Evolutionary conservation across 1,139 yeast species (phyloP), one percentile per base, ranked within the genome.

Genomic region (Candida tetrigidarum): DNA sequence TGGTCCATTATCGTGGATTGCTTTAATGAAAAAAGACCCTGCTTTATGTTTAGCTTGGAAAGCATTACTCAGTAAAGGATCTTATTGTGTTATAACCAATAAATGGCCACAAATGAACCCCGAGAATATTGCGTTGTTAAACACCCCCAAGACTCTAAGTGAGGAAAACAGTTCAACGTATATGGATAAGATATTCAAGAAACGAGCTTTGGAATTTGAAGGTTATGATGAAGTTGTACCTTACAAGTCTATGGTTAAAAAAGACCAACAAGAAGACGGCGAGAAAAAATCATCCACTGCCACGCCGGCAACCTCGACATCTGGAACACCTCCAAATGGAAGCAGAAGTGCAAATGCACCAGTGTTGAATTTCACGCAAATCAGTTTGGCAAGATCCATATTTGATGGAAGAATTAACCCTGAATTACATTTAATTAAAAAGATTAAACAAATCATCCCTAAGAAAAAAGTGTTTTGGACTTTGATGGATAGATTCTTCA

Each of bases 1-100:
- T 55, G 83, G 83, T 0, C 81, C 82, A 0, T 67, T 77, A 43
- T 59, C 80, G 0, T 76, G 81, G 79, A 56, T 74, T 2, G 67
- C 81, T 0, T 43, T 76, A 18, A 63, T 80, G 62, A 71, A 71
- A 47, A 72, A 72, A 45, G 87, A 82, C 55, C 68, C 67, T 1
- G 81, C 70, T 16, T 58, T 78, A 30, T 59, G 64, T 14, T 41
- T 63, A 14, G 54, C 70, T 11, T 69, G 73, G 72, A 62, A 56
- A 20, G 58, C 57, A 2, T 49, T 59, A 22, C 51, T 61, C 2
- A 60, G 60, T 45, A 46, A 52, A 30, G 50, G 46, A 15, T 48
- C 51, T 6, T 50, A 50, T 4, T 47, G 57, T 19, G 68, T 63
- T 27, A 44, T 62, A 4, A 57, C 41, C 37, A 40, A 42, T 6